These are phyloP conservation scores for Talaromyces proteolyticus DNA, from an alignment of 495 filamentous ascomycete genomes.

Conservation along the genomic window DNA sequence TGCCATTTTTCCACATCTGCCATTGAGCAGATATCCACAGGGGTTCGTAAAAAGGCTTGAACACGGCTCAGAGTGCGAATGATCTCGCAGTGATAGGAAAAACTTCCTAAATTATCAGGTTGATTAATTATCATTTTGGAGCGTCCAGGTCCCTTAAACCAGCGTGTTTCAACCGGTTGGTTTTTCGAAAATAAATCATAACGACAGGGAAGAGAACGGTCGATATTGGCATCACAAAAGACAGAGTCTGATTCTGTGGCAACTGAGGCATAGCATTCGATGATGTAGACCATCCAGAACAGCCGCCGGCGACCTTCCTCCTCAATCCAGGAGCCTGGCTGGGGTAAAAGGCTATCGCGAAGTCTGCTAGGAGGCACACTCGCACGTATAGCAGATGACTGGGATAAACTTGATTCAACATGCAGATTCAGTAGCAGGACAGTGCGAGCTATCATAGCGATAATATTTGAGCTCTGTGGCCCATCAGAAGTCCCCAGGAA, in stretches of 20 bases:
- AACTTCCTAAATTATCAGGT: not conserved
- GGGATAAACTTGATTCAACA: conserved; percentile 60
- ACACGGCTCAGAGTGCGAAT: not conserved
- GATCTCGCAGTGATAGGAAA: not conserved
- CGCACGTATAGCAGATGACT: conserved; percentile 47
- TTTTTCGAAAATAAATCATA: conserved; percentile 69
- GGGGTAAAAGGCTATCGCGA: conserved; percentile 62
- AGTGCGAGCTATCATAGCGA: conserved; percentile 66
- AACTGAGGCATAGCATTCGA: conserved; percentile 71
- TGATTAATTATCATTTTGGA: conserved; percentile 21
- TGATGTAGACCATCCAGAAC: conserved; percentile 76
- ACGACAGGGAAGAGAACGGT: conserved; percentile 66
- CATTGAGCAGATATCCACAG: not conserved
- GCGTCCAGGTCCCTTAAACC: conserved; percentile 48
- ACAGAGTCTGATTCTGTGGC: conserved; percentile 73
- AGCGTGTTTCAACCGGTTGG: conserved; percentile 63
- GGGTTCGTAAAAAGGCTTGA: not conserved
- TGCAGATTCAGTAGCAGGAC: conserved; percentile 68
- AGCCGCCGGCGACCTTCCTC: conserved; percentile 65
- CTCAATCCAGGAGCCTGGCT: conserved; percentile 66
- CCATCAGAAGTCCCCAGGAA: conserved; percentile 65
- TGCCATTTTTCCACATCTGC: not conserved
- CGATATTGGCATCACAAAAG: conserved; percentile 66
- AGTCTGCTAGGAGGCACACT: conserved; percentile 59
- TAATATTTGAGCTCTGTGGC: conserved; percentile 67